Base-by-base conservation (phyloP, 352 stramenopile genomes). In the Pythium volutum region DNA sequence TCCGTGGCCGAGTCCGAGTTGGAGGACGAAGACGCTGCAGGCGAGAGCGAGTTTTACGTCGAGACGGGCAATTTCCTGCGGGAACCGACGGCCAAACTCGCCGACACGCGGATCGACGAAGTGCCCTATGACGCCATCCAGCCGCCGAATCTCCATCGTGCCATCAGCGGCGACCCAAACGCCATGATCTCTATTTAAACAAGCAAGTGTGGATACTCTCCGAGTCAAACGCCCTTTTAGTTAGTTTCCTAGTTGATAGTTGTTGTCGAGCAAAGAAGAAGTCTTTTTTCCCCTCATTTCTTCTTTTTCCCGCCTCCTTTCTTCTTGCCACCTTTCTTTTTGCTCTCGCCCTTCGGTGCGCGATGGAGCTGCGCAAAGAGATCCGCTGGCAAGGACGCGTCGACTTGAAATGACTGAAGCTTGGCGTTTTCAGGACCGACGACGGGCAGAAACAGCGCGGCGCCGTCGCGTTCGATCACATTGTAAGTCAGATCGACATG, bases 401-500 rank as follows among this genome's bases (percentile, higher is more conserved):
- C 84, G 2, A 93, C 84, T 61, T 87, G 73, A 60, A 93, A 93
- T 3, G 75, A 89, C 49, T 79, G 63, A 27, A 91, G 51, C 62
- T 90, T 89, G 34, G 56, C 39, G 53, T 88, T 88, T 25, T 86
- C 78, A 8, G 75, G 60, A 20, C 67, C 65, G 39, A 93, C 60
- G 16, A 75, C 75, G 39, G 79, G 79, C 23, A 93, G 55, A 14
- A 93, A 51, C 12, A 90, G 64, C 25, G 76, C 70, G 11, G 81
- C 84, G 31, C 84, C 82, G 22, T 87, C 71, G 4, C 71, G 50
- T 38, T 91, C 84, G 41, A 93, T 93, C 4, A 73, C 58, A 49
- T 93, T 93, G 62, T 82, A 92, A 34, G 80, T 91, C 46, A 93
- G 79, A 33, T 93, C 81, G 16, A 93, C 78, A 20, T 88, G 71